Base-by-base conservation (phyloP, 2,329 filamentous ascomycete species). In the Stromatinia cepivora region DNA sequence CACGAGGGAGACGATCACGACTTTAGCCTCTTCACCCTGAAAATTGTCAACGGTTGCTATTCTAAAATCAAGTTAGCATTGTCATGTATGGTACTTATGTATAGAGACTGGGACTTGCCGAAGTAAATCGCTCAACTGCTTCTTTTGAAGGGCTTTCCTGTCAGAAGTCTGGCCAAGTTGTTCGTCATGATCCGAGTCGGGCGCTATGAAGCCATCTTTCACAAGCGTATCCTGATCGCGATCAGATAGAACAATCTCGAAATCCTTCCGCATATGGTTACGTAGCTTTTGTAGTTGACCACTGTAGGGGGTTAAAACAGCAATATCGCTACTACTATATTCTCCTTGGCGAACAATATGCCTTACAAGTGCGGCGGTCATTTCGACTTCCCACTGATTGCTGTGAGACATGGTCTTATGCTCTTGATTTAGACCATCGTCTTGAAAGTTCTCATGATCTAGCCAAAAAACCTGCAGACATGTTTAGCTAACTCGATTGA, bases 21-120 rank as follows among this genome's bases (percentile, higher is more conserved):
- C 81, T 65, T 91, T 89, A 1, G 87, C 88, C 74, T 94, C 90
- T 75, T 94, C 75, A 3, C 76, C 76, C 65, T 94, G 90, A 68
- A 92, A 93, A 72, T 93, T 93, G 76, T 92, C 89, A 0, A 92
- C 85, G 0, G 89, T 92, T 0, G 89, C 88, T 42, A 80, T 72
- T 7, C 67, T 69, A 13, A 17, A 53, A 17, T 42, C 4, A 42
- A 42, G 39, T 42, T 42, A 42, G 39, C 13, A 42, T 42, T 42
- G 15, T 1, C 15, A 42, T 42, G 39, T 42, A 6, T 42, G 17
- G 17, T 6, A 42, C 4, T 42, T 17, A 42, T 42, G 39, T 42
- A 17, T 42, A 7, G 10, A 36, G 28, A 36, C 11, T 31, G 17
- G n/a, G 28, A 69, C 36, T 1, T 53, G 46, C 66, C 79, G 66